These are phyloP conservation scores for Beauveria rudraprayagi DNA, from an alignment of 2,329 filamentous ascomycete species.

Conservation along the genomic window DNA sequence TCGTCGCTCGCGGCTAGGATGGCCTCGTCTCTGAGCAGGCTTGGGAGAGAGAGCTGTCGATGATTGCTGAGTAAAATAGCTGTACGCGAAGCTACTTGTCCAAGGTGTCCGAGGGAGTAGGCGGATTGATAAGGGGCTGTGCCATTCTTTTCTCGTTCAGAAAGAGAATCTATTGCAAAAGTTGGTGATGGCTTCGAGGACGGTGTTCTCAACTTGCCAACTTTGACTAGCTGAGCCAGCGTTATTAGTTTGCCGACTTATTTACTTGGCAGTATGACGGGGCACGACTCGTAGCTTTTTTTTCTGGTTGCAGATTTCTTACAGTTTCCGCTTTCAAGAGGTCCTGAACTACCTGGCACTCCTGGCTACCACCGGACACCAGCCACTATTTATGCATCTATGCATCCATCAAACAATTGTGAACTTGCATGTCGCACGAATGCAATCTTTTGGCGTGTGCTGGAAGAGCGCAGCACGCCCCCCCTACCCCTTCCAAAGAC, in stretches of 20 bases:
- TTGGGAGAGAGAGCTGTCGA: background rate
- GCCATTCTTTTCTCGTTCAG: too few relatives aligned
- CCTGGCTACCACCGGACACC: too few relatives aligned
- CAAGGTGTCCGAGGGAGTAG: background rate
- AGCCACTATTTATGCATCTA: too few relatives aligned
- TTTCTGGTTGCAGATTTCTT: too few relatives aligned
- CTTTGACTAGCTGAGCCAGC: too few relatives aligned
- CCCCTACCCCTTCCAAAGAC: background rate
- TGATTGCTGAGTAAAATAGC: background rate
- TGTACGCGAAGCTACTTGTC: background rate
- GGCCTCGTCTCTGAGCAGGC: background rate
- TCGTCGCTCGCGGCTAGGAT: background rate
- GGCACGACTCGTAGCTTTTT: too few relatives aligned
- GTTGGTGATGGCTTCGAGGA: slow-evolving; percentile 2
- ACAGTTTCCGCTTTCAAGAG: too few relatives aligned
- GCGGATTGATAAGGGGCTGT: background rate
- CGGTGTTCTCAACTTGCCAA: background rate
- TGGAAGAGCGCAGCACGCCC: background rate
- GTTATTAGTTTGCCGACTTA: too few relatives aligned
- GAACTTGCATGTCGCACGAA: background rate
- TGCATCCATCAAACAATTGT: background rate
- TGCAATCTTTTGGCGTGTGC: background rate
- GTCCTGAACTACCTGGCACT: too few relatives aligned
- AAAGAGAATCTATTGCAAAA: background rate
- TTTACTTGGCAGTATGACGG: too few relatives aligned